phyloP scores from a whole-genome alignment of 2,329 filamentous ascomycete genomes.

The Phaeosphaeria sp. region DNA sequence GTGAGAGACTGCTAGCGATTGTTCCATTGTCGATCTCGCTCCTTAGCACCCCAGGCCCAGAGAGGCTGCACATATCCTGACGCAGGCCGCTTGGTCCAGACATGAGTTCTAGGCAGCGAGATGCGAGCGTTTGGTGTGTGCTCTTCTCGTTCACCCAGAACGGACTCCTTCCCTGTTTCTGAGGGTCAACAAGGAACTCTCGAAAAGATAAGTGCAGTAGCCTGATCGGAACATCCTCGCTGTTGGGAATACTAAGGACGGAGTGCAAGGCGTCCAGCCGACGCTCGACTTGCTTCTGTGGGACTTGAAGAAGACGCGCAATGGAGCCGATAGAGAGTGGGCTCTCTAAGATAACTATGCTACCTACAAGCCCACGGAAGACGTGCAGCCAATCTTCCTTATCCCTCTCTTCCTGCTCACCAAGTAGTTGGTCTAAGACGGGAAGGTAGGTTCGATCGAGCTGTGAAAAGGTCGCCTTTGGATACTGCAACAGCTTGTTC shows the following conservation, averaged over 20 bases:
- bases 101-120: constrained; percentile 49
- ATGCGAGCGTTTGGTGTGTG: constrained; percentile 40
- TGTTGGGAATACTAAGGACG: constrained; percentile 31
- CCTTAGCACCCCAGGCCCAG: constrained; percentile 7
- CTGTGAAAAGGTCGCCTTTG: constrained; percentile 22
- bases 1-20: constrained; percentile 22
- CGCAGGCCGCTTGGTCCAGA: constrained; percentile 33
- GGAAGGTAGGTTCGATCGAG: constrained; percentile 28
- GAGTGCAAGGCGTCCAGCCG: constrained; percentile 37
- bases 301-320: constrained; percentile 17
- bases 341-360: constrained; percentile 27
- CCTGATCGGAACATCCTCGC: constrained; percentile 38
- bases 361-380: constrained; percentile 12
- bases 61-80: constrained; percentile 45
- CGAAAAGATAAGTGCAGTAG: constrained; percentile 36
- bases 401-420: constrained; percentile 38
- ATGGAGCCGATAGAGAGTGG: constrained; percentile 22
- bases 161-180: constrained; percentile 24
- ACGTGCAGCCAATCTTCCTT: constrained; percentile 15
- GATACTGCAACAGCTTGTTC: constrained; percentile 22
- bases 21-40: constrained; percentile 14
- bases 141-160: constrained; percentile 48
- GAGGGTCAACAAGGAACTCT: constrained; percentile 30
- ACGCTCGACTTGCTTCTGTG: constrained; percentile 23
- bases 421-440: constrained; percentile 28